Evolutionary conservation across 768 basidiomycete genomes (phyloP).

Genomic region (Goffeauzyma gilvescens): DNA sequence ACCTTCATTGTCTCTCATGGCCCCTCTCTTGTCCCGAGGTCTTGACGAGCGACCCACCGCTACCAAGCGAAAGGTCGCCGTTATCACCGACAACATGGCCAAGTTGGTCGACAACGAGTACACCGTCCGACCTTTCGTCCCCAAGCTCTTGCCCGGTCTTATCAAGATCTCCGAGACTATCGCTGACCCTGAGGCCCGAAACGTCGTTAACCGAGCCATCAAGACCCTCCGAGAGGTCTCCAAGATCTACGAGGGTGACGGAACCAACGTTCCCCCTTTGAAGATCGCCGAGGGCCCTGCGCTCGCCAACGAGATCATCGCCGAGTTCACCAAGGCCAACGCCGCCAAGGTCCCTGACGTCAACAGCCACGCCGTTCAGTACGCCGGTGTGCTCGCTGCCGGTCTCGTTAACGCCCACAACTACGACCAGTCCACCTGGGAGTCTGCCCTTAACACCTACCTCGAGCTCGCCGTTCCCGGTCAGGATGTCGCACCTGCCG

Average conservation of each 20-base stretch:
- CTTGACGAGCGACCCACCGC: conserved; percentile 83
- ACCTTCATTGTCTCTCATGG: conserved; percentile 91
- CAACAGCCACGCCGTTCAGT: conserved; percentile 44
- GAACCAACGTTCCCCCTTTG: conserved; percentile 72
- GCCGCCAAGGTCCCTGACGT: conserved; percentile 41
- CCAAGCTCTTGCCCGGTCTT: conserved; percentile 81
- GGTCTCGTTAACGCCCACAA: conserved; percentile 77
- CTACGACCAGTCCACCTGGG: conserved; percentile 80
- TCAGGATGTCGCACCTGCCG: conserved; percentile 48
- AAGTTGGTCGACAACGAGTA: conserved; percentile 88
- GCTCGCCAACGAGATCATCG: conserved; percentile 47
- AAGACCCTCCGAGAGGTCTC: conserved; percentile 88
- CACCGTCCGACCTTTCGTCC: conserved; percentile 91
- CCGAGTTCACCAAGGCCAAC: conserved; percentile 71
- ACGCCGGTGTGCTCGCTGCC: conserved; percentile 60
- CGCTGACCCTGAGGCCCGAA: conserved; percentile 94
- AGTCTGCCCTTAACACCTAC: conserved; percentile 51
- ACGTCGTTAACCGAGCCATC: conserved; percentile 77
- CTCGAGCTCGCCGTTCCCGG: conserved; percentile 46
- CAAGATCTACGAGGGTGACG: conserved; percentile 70
- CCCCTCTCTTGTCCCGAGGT: conserved; percentile 84
- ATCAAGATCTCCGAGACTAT: conserved; percentile 89
- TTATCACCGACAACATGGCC: conserved; percentile 95
- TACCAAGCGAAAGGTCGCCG: conserved; percentile 92
- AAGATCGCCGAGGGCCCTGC: conserved; percentile 54